Base-by-base conservation (phyloP, 2,329 filamentous ascomycete genomes). In the Apiospora rasikravindrae region DNA sequence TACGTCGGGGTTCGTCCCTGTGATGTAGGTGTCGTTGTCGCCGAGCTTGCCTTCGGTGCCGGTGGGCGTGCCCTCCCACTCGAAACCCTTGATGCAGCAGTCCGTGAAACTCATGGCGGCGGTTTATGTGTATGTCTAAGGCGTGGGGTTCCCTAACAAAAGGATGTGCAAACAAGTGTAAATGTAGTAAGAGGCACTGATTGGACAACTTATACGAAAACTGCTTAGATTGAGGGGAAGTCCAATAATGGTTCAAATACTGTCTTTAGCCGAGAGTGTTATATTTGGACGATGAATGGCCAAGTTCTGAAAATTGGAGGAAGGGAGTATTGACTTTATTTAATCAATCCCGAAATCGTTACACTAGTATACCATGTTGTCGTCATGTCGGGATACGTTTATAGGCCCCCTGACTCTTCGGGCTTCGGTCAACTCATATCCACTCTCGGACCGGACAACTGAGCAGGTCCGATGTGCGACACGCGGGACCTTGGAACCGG, bases 21-120 rank as follows among this genome's bases (percentile, higher is more conserved):
- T 76, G 47, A 85, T 79, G 73, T 86, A 87, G 69, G 77, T 72
- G n/a, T 83, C 66, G 71, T 80, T 81, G 61, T 75, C 73, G 29
- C 77, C 80, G 1, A 86, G 79, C 53, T 80, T 84, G 24, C 72
- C 75, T 64, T 77, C 78, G 24, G 72, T 77, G 29, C 84, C 85
- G 0, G 73, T 76, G 4, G 84, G 84, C 7, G 78, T 81, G 29
- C 82, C 85, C 10, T 80, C 75, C 85, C 85, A 86, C 69, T 79
- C 68, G 73, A 85, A 86, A 66, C 81, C 82, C 69, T 79, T 76
- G n/a, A 82, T 40, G 71, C 82, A 83, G 73, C 82, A 84, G 42
- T 71, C 69, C 7, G 72, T 69, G 8, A 75, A 19, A 16, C 75
- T 72, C 76, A 77, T 77, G 69, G 1, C 68, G 19, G 29, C 29